Conservation (phyloP, 495 filamentous ascomycete species). For the Penicillium steckii region DNA sequence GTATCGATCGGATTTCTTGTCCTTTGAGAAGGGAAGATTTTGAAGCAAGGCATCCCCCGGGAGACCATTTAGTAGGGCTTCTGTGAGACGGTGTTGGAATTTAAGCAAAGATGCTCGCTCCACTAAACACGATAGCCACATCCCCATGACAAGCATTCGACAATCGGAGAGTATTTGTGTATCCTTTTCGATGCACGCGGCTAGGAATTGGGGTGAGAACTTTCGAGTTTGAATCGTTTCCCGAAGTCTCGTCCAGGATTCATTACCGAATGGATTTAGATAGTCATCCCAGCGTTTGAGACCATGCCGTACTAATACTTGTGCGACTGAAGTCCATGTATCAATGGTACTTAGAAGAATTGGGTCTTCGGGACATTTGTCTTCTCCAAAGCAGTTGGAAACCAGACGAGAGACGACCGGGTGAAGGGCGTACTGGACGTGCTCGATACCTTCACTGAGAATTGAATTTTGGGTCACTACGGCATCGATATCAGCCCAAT, state of each 20-base stretch:
- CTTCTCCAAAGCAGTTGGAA: conserved; percentile 69
- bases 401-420: conserved; percentile 55
- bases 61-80: conserved; percentile 52
- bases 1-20: conserved; percentile 37
- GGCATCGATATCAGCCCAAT: conserved; percentile 59
- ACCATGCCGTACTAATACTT: conserved; percentile 44
- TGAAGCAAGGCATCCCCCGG: conserved; percentile 48
- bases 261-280: conserved; percentile 51
- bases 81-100: conserved; percentile 63
- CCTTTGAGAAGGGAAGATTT: conserved; percentile 62
- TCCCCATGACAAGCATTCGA: conserved; percentile 47
- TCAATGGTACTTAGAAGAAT: conserved; percentile 54
- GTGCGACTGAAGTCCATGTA: conserved; percentile 60
- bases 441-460: conserved; percentile 26
- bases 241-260: conserved; percentile 62
- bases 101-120: conserved; percentile 66
- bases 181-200: conserved; percentile 54
- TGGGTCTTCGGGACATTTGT: conserved; percentile 54
- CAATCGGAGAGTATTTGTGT: conserved; percentile 40
- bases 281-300: conserved; percentile 57
- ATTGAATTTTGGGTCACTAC: conserved; percentile 36
- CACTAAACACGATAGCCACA: conserved; percentile 61
- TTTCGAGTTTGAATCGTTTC: conserved; percentile 64
- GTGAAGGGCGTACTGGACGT: conserved; percentile 46
- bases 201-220: conserved; percentile 61